phyloP scores from a whole-genome alignment of 2,329 filamentous ascomycete species.

The Microcyclosporella mali region DNA sequence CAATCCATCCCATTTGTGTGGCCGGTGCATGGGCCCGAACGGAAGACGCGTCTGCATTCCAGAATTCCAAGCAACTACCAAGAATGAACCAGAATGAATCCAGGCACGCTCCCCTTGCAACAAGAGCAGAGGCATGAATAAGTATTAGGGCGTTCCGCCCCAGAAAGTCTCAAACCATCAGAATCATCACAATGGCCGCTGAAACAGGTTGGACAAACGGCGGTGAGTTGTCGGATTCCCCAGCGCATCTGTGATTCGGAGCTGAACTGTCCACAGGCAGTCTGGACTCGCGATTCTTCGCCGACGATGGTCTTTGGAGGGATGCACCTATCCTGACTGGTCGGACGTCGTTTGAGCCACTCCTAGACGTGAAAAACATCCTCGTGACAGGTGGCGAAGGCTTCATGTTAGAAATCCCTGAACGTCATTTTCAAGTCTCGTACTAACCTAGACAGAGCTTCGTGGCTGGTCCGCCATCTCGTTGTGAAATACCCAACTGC shows the following conservation, averaged over 20 bases:
- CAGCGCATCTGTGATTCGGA: background rate
- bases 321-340: slow-evolving; percentile 64
- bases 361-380: slow-evolving; percentile 67
- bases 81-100: too few species aligned
- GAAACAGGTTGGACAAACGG: slow-evolving; percentile 14
- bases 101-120: slow-evolving; percentile 4
- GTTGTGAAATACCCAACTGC: slow-evolving; percentile 64
- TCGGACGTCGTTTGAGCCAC: slow-evolving; percentile 63
- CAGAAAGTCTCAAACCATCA: background rate
- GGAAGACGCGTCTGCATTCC: slow-evolving; percentile 13
- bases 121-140: too few species aligned
- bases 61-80: background rate
- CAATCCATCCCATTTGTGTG: too few species aligned
- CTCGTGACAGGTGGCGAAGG: slow-evolving; percentile 79
- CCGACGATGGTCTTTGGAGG: slow-evolving; percentile 62
- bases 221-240: slow-evolving; percentile 8
- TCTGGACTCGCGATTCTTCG: slow-evolving; percentile 37
- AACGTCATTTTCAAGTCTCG: slow-evolving; percentile 13
- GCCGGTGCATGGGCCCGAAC: too few species aligned
- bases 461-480: slow-evolving; percentile 76
- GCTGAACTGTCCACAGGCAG: slow-evolving; percentile 20
- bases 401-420: slow-evolving; percentile 59
- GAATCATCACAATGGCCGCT: slow-evolving; percentile 9
- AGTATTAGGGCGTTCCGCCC: background rate
- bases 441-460: slow-evolving; percentile 51